A percentile compares a stretch with the other conserved stretches of the same genome.
These are phyloP conservation scores for Comarum palustre DNA, from an alignment of 306 rosid genomes.

Conservation along the genomic window DNA sequence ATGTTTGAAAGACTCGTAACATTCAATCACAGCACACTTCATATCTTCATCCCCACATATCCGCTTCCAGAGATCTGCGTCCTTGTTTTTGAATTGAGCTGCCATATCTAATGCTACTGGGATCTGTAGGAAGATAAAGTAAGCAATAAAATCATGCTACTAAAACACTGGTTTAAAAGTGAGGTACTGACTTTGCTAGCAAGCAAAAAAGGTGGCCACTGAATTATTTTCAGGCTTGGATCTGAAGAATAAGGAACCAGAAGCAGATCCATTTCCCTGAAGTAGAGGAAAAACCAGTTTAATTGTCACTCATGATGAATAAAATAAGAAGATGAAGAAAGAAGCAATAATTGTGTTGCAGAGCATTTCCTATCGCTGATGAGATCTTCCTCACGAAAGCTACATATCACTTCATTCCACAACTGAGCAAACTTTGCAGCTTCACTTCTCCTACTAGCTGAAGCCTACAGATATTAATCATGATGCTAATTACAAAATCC, in stretches of 20 bases:
- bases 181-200: constrained; percentile 80
- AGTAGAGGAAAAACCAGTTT: constrained; percentile 37
- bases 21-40: constrained; percentile 92
- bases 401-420: constrained; percentile 94
- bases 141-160: constrained; percentile 28
- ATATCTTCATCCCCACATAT: constrained; percentile 85
- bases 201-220: constrained; percentile 98
- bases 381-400: constrained; percentile 96
- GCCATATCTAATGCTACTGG: constrained; percentile 96
- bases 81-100: constrained; percentile 77
- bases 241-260: constrained; percentile 93
- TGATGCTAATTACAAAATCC: constrained; percentile 20
- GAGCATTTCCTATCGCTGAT: constrained; percentile 79
- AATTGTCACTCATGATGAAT: constrained; percentile 23
- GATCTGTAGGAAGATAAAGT: constrained; percentile 54
- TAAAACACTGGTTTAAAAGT: constrained; percentile 22
- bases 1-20: constrained; percentile 79
- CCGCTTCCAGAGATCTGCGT: constrained; percentile 91
- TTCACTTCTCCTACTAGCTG: constrained; percentile 86
- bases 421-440: constrained; percentile 97
- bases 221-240: constrained; percentile 78
- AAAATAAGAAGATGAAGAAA: constrained; percentile 25
- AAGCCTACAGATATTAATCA: constrained; percentile 47
- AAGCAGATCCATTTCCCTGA: constrained; percentile 96
- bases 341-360: constrained; percentile 26